These are phyloP conservation scores for Stephania yunnanensis DNA, from an alignment of 164 flowering plant species.

Conservation along the genomic window DNA sequence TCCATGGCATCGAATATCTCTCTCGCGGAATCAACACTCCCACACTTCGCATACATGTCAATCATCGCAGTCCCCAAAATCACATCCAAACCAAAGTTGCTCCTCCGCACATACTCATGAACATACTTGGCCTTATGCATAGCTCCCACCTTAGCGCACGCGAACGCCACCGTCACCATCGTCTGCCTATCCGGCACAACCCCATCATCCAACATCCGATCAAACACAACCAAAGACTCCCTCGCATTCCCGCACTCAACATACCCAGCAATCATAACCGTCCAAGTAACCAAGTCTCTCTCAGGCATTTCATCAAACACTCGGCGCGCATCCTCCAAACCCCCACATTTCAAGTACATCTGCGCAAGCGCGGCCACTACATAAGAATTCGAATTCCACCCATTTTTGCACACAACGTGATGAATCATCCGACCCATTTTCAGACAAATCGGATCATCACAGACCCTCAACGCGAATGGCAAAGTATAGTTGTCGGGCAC, in stretches of 20 bases:
- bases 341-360: conserved; percentile 44
- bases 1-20: conserved; percentile 40
- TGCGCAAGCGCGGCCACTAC: conserved; percentile 39
- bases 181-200: conserved; percentile 41
- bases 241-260: conserved; percentile 39
- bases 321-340: conserved; percentile 32
- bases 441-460: conserved; percentile 27
- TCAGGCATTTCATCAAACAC: conserved; percentile 44
- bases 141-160: conserved; percentile 57
- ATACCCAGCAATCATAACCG: conserved; percentile 48
- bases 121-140: conserved; percentile 36
- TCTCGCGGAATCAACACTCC: conserved; percentile 39
- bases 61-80: conserved; percentile 51
- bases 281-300: conserved; percentile 49
- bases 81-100: conserved; percentile 30
- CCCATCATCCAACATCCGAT: conserved; percentile 43
- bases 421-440: conserved; percentile 38
- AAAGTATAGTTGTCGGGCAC: conserved; percentile 34
- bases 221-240: conserved; percentile 45
- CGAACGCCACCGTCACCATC: conserved; percentile 47
- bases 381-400: conserved; percentile 32
- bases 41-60: conserved; percentile 66
- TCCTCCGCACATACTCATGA: conserved; percentile 31
- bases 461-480: conserved; percentile 44
- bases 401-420: conserved; percentile 27